Evolutionary conservation across 2,329 filamentous ascomycete genomes (phyloP).

Genomic region (Cordyceps pruinosa): DNA sequence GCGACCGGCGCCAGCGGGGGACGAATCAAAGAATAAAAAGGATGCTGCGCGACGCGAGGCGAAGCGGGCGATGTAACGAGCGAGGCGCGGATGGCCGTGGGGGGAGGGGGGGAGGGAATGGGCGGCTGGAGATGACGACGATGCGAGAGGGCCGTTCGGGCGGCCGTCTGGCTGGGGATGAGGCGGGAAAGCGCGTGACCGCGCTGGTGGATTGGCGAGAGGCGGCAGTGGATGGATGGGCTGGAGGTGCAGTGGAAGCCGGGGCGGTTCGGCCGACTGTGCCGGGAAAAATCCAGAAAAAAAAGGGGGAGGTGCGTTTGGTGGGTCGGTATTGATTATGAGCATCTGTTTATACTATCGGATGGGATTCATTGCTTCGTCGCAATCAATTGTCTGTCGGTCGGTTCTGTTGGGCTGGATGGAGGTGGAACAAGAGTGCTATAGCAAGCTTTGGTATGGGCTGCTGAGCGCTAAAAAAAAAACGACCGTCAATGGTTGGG

Average conservation of each 20-base stretch:
- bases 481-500: too few species aligned
- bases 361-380: background rate
- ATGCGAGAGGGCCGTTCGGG: constrained; percentile 24
- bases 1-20: background rate
- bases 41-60: constrained; percentile 6
- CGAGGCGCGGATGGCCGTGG: constrained; percentile 6
- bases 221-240: background rate
- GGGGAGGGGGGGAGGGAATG: background rate
- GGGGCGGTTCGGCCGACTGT: background rate
- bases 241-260: background rate
- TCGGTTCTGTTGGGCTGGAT: background rate
- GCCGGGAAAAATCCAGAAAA: too few species aligned
- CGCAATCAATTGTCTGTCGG: background rate
- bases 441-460: too few species aligned
- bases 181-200: constrained; percentile 33
- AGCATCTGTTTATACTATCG: too few species aligned
- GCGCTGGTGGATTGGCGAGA: constrained; percentile 15
- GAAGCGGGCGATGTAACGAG: constrained; percentile 11
- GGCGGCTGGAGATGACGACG: constrained; percentile 15
- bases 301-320: too few species aligned
- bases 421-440: background rate
- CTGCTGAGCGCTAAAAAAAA: background rate
- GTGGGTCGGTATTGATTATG: too few species aligned
- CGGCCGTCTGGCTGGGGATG: constrained; percentile 19
- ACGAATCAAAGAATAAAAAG: background rate